phyloP scores from a whole-genome alignment of 2,329 filamentous ascomycete genomes.

The Apiospora sp. region DNA sequence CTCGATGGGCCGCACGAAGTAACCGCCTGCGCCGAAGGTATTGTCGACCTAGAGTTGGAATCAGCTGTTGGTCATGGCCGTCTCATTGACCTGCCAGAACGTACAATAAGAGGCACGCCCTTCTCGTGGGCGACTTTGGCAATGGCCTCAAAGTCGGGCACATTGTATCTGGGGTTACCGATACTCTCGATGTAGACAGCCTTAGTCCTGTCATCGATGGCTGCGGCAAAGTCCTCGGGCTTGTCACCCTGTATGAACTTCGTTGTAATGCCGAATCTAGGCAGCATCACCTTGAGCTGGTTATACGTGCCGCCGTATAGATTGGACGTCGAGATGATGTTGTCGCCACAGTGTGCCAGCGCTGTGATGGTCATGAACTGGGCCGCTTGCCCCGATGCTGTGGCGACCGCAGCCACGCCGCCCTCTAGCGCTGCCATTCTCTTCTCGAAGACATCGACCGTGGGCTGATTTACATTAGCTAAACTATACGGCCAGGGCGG shows the following conservation, averaged over 20 bases:
- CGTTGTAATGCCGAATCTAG: conserved; percentile 85
- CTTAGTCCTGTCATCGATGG: conserved; percentile 94
- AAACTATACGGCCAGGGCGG: background rate
- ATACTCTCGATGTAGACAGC: conserved; percentile 92
- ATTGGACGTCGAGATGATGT: conserved; percentile 90
- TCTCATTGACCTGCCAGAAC: conserved; percentile 30
- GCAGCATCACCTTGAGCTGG: conserved; percentile 91
- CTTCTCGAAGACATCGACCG: conserved; percentile 96
- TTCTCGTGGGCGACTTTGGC: conserved; percentile 77
- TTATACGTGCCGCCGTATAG: conserved; percentile 97
- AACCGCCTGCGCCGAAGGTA: conserved; percentile 93
- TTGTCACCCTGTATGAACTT: conserved; percentile 88
- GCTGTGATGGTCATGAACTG: conserved; percentile 90
- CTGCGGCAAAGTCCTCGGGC: conserved; percentile 77
- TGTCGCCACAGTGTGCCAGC: conserved; percentile 88
- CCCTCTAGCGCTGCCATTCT: conserved; percentile 95
- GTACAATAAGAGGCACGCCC: conserved; percentile 70
- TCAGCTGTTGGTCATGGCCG: background rate
- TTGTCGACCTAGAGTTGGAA: conserved; percentile 74
- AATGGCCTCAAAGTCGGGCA: conserved; percentile 90
- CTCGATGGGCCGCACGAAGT: conserved; percentile 84
- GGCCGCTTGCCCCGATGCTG: conserved; percentile 86
- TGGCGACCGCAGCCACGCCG: conserved; percentile 84
- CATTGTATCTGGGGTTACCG: conserved; percentile 92
- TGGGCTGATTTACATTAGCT: conserved; percentile 65